Evolutionary conservation across 768 basidiomycete species (phyloP), one percentile per base, ranked within the genome.

Genomic region (Mycena venus): DNA sequence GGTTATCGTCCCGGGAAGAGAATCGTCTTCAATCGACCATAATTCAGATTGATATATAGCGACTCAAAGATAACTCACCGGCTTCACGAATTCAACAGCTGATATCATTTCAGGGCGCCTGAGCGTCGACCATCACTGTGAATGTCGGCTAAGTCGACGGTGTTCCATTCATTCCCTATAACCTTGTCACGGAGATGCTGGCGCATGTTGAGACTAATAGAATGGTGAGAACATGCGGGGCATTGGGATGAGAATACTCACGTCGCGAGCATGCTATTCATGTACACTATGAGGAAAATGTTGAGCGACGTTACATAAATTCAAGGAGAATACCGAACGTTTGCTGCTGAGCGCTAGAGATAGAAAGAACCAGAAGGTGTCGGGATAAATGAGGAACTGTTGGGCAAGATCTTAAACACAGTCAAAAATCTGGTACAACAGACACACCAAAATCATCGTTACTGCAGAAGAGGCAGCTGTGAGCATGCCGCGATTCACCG

Each of bases 261-360:
- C 75, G 75, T 76, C 15, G 72, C 62, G 44, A 76, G 68, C 75
- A 76, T 76, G 42, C 75, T 76, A 27, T 73, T 76, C 75, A 76
- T 76, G 64, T 76, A 76, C 0, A 76, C 72, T 76, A 31, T 1
- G n/a, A 14, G 21, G 34, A 17, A 4, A 3, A 32, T 58, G 21
- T 15, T 63, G 23, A 53, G 47, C n/a, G 19, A 36, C 1, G 0
- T n/a, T n/a, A n/a, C n/a, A n/a, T n/a, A 12, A 36, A 25, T 3
- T 8, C 14, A 23, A 65, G 5, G 12, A 15, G 31, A 14, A 17
- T 6, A 62, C 74, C 9, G 34, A 27, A 76, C 75, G 23, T 62
- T 76, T 76, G 51, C 72, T 73, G 29, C 47, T 73, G 5, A 72
- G 72, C 3, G 75, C 75, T 47, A 76, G 55, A 6, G 63, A n/a